Base-by-base conservation (phyloP, 345 rosid genomes). In the Hevea brasiliensis region DNA sequence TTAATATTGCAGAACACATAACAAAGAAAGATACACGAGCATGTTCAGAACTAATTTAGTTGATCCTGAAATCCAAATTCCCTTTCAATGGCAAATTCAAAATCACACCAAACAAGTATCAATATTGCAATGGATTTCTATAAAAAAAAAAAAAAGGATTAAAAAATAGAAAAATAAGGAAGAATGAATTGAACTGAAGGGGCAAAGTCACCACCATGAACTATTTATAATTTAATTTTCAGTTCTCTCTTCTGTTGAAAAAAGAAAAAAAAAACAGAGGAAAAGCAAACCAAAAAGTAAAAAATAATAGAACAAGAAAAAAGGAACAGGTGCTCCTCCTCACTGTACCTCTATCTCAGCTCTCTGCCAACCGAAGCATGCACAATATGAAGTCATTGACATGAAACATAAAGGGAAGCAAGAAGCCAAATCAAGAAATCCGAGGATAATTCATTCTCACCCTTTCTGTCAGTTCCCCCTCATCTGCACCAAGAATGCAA, bases 221-320 rank as follows among this genome's bases (percentile, higher is more conserved):
- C 81, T 77, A 79, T 81, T 82, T 75, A 77, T 82, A 82, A 81
- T 68, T 79, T 75, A 64, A 67, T 60, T 70, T 77, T 71, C 73
- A 63, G 64, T 67, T 78, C 67, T 77, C 61, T 72, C 59, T 65
- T 67, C 29, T 23, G 26, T 47, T n/a, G 56, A 32, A 13, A 73
- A 23, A 21, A 9, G 56, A 45, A n/a, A 60, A 66, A 0, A 47
- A 60, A 21, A 35, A 32, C 4, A 32, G 37, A 32, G 37, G 37
- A 32, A 32, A 67, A 53, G 10, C 15, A 60, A 71, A 60, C 18
- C 10, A 48, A 67, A 23, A 47, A 41, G 37, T n/a, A 13, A 54
- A n/a, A 69, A 37, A 9, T 4, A 72, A 73, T 9, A 10, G 7
- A 15, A 23, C 7, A 8, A 40, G n/a, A 29, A 26, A 65, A 13